phyloP scores from a whole-genome alignment of 805 yeast species.

The Kuraishia ogatae region DNA sequence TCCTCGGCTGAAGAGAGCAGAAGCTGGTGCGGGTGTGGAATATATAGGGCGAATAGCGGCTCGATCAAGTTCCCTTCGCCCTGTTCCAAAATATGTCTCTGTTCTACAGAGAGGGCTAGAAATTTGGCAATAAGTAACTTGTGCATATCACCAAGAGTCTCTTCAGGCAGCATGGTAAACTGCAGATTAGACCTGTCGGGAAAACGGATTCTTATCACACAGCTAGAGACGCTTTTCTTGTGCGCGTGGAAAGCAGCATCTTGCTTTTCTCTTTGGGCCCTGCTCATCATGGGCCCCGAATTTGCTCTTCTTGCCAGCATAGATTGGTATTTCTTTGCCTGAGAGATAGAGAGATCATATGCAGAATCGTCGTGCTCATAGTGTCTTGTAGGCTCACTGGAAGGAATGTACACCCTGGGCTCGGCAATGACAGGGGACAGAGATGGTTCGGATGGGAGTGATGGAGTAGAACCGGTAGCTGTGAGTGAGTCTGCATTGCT shows the following conservation, averaged over 20 bases:
- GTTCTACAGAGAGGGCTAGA: slow-evolving; percentile 21
- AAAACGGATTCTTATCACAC: slow-evolving; percentile 42
- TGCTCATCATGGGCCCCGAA: slow-evolving; percentile 21
- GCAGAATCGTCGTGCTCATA: slow-evolving; percentile 23
- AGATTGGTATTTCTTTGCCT: slow-evolving; percentile 45
- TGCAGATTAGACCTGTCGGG: slow-evolving; percentile 50
- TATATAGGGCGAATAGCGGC: slow-evolving; percentile 22
- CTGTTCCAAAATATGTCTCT: slow-evolving; percentile 16
- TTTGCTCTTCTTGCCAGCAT: slow-evolving; percentile 34
- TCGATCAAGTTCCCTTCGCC: slow-evolving; percentile 11
- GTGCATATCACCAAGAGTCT: slow-evolving; percentile 23
- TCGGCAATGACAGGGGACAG: background rate
- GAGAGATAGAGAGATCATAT: slow-evolving; percentile 40
- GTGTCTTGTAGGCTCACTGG: slow-evolving; percentile 3
- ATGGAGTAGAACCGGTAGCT: background rate
- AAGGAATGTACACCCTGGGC: background rate
- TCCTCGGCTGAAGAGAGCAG: slow-evolving; percentile 17
- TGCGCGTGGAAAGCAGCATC: slow-evolving; percentile 14
- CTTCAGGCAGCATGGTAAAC: slow-evolving; percentile 35
- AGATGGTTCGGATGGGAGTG: background rate
- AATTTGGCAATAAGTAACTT: slow-evolving; percentile 15
- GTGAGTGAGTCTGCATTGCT: background rate
- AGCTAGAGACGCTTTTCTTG: slow-evolving; percentile 17
- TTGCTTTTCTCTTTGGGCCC: slow-evolving; percentile 23
- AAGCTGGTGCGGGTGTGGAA: slow-evolving; percentile 37